Base-by-base conservation (phyloP, 768 basidiomycete species). In the Xanthoconium stramineum region DNA sequence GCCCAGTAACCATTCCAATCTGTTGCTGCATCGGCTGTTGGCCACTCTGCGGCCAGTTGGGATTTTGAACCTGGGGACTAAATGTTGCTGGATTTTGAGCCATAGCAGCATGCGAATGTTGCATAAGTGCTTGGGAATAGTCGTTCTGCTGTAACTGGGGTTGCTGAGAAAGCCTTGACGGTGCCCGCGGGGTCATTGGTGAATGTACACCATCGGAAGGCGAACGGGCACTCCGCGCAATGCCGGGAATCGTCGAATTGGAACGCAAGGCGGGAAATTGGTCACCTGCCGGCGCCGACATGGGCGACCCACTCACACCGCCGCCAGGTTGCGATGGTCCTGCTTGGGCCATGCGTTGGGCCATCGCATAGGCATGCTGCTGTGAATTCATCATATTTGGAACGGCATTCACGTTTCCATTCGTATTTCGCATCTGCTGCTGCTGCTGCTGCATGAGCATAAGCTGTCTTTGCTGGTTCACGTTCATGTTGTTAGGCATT, bases 221-320 rank as follows among this genome's bases (percentile, higher is more conserved):
- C 40, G 89, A 89, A 53, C 88, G 78, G 48, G 83, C 81, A 61
- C 84, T 89, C 62, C 89, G 77, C 20, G 88, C 86, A 50, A 91
- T 91, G 13, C 88, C 88, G 0, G 86, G 87, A 51, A 89, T 85
- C 20, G 81, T 69, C 40, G 77, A 72, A 64, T 83, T 85, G 40
- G 84, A 85, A 19, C 83, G 77, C 32, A 85, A 70, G 6, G 76
- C 75, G 13, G 82, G 78, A 55, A 81, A 80, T 52, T 76, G 71
- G 62, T 72, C 67, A 47, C 72, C 72, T 52, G 75, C 63, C 33
- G 76, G 59, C 69, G 50, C 61, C 17, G 82, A 69, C 69, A 74
- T 74, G 9, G 79, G 79, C 19, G 81, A 80, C 10, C 72, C 72
- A 38, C 74, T 70, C 19, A 59, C 62, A 39, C 53, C 55, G 19